Evolutionary conservation across 345 rosid species (phyloP).

Genomic region (Populus deltoides): DNA sequence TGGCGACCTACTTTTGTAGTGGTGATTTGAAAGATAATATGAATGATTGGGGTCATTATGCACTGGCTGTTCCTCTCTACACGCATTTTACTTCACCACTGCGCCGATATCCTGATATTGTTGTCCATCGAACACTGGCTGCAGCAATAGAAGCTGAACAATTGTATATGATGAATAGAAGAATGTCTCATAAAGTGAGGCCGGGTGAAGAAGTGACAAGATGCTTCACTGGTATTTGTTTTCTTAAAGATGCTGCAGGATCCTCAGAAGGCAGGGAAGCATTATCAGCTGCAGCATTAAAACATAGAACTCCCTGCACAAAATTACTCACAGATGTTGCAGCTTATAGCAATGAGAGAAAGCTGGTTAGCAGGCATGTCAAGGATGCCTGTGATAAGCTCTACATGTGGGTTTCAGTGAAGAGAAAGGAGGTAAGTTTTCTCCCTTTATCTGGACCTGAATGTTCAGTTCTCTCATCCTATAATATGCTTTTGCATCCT

Average conservation of each 20-base stretch:
- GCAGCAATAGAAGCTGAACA: conserved; percentile 83
- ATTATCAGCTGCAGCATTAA: conserved; percentile 54
- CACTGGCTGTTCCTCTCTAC: conserved; percentile 70
- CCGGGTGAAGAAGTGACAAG: conserved; percentile 20
- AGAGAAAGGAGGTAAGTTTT: conserved; percentile 56
- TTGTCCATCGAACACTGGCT: conserved; percentile 83
- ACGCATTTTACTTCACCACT: conserved; percentile 95
- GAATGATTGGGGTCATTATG: conserved; percentile 81
- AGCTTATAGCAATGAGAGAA: conserved; percentile 62
- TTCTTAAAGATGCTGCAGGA: conserved; percentile 52
- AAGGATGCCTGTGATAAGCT: conserved; percentile 80
- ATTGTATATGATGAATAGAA: conserved; percentile 32
- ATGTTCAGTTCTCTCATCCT: not conserved
- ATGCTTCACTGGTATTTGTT: conserved; percentile 58
- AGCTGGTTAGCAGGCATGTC: conserved; percentile 68
- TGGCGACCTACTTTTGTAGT: conserved; percentile 76
- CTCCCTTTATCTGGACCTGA: not conserved
- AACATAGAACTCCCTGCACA: conserved; percentile 53
- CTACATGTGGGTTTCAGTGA: conserved; percentile 73
- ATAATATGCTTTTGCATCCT: not conserved
- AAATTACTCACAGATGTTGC: conserved; percentile 54
- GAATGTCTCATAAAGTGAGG: conserved; percentile 8
- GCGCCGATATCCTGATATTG: conserved; percentile 81
- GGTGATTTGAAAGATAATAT: conserved; percentile 52
- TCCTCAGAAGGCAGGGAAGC: conserved; percentile 59